Conservation (phyloP, 2,329 filamentous ascomycete species). For the Gnomoniopsis smithogilvyi region DNA sequence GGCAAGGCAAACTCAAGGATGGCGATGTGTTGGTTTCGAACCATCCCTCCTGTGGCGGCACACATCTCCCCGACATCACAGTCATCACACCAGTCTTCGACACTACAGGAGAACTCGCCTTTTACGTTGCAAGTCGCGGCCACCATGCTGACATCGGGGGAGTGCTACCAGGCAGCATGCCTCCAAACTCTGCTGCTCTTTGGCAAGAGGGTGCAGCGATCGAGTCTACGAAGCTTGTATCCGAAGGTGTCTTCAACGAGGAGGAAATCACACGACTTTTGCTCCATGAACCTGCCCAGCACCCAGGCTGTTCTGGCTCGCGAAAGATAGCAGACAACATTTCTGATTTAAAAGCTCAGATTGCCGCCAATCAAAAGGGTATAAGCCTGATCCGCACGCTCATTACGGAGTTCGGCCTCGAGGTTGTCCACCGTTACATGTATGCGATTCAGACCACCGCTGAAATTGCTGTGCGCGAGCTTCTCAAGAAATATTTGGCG, state of each 20-base stretch:
- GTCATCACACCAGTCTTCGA: constrained; percentile 34
- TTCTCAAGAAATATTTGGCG: constrained; percentile 63
- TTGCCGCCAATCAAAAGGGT: constrained; percentile 72
- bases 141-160: constrained; percentile 52
- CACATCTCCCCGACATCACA: constrained; percentile 37
- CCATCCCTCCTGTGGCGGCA: constrained; percentile 32
- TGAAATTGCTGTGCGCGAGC: constrained; percentile 65
- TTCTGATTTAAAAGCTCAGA: constrained; percentile 72
- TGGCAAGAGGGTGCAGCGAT: constrained; percentile 58
- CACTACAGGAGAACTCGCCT: constrained; percentile 35
- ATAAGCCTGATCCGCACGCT: constrained; percentile 68
- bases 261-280: constrained; percentile 64
- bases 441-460: constrained; percentile 73
- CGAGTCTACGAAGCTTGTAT: constrained; percentile 61
- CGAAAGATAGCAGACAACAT: constrained; percentile 67
- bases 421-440: constrained; percentile 77
- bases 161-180: constrained; percentile 73
- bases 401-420: constrained; percentile 70
- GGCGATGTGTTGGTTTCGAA: constrained; percentile 37
- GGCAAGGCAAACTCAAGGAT: constrained; percentile 43
- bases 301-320: constrained; percentile 67
- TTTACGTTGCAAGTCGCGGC: constrained; percentile 63
- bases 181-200: constrained; percentile 60
- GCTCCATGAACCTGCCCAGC: constrained; percentile 62
- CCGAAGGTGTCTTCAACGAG: constrained; percentile 67